Conservation (phyloP, 305 asterid genomes). For the Solanum hybrid region DNA sequence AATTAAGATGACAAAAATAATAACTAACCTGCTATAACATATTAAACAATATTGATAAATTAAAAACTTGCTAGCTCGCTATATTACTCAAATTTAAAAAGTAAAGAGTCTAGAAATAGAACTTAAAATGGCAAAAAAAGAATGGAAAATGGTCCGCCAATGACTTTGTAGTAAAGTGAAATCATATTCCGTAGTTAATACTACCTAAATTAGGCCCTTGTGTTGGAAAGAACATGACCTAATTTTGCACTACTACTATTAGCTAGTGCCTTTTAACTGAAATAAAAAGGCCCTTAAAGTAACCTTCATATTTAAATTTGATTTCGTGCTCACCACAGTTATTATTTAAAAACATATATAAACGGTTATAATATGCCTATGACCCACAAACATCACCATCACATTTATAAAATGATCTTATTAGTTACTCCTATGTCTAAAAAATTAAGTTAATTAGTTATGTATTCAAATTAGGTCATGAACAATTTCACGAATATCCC, state of each 20-base stretch:
- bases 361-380: not conserved
- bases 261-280: not conserved
- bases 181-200: not conserved
- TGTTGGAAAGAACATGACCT: conserved; percentile 7
- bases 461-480: conserved; percentile 1
- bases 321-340: not conserved
- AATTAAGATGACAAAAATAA: not conserved
- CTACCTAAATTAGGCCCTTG: not conserved
- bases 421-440: not conserved
- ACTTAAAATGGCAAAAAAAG: not conserved
- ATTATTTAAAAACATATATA: not conserved
- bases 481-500: conserved; percentile 1
- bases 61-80: not conserved
- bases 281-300: not conserved
- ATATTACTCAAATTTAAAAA: not conserved
- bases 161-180: conserved; percentile 4
- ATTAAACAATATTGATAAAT: not conserved
- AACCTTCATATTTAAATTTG: not conserved
- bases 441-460: not conserved
- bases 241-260: not conserved
- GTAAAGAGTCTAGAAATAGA: not conserved
- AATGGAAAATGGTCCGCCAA: not conserved
- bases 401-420: not conserved
- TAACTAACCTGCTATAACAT: not conserved
- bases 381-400: not conserved